Percentiles rank a stretch among this genome's conserved stretches.
phyloP scores from a whole-genome alignment of 2,329 filamentous ascomycete genomes.

The Hypoxylon sp. region DNA sequence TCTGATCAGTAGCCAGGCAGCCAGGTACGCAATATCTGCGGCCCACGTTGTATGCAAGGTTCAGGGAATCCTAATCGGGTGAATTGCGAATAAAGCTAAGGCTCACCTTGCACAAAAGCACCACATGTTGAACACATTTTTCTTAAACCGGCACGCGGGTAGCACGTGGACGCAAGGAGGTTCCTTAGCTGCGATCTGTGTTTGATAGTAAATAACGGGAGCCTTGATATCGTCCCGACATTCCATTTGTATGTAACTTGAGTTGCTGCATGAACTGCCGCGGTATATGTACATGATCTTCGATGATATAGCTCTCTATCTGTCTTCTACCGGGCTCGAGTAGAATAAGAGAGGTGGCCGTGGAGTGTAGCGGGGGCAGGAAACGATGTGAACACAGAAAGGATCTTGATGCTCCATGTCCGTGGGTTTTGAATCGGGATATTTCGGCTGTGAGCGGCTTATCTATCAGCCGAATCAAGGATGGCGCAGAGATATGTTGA shows the following conservation, averaged over 20 bases:
- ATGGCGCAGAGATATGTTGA: background rate
- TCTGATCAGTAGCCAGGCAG: background rate
- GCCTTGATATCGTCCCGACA: background rate
- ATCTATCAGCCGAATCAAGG: background rate
- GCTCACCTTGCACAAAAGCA: conserved; percentile 14
- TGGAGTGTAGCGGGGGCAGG: background rate
- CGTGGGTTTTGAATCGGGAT: background rate
- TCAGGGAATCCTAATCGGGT: conserved; percentile 4
- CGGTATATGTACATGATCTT: background rate
- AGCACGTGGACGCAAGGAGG: conserved; percentile 24
- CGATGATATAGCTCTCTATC: conserved; percentile 1
- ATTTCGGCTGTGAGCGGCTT: background rate
- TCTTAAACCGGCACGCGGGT: conserved; percentile 14
- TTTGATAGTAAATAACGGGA: background rate
- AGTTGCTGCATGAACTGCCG: conserved; percentile 7
- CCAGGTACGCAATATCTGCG: background rate
- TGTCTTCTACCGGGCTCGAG: background rate
- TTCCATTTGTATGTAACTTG: background rate
- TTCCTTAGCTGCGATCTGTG: conserved; percentile 10
- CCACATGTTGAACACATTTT: conserved; percentile 15
- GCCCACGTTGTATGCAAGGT: conserved; percentile 8
- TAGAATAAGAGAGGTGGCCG: background rate
- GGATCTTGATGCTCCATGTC: background rate
- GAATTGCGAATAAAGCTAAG: conserved; percentile 17
- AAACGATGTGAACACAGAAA: no score